phyloP scores from a whole-genome alignment of 1,284 basidiomycete genomes.

The Ceratobasidium sp. region DNA sequence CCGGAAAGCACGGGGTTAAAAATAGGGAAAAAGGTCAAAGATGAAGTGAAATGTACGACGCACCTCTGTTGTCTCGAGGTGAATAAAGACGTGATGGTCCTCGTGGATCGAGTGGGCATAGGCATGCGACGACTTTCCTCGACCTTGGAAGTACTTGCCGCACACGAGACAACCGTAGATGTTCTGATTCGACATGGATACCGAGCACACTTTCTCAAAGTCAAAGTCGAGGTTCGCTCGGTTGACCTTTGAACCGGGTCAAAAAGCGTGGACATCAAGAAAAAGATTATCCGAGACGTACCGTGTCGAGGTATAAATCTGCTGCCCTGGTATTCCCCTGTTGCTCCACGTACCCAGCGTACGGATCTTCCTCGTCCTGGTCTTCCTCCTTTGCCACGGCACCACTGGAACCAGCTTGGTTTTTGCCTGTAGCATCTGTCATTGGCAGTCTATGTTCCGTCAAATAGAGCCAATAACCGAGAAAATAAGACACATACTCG shows the following conservation, averaged over 20 bases:
- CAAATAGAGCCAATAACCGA: neutral
- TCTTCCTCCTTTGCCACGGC: conserved; percentile 64
- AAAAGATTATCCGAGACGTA: conserved; percentile 57
- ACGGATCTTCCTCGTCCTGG: conserved; percentile 58
- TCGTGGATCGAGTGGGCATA: conserved; percentile 98
- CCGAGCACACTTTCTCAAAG: conserved; percentile 98
- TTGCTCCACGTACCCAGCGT: conserved; percentile 37
- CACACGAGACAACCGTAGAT: conserved; percentile 98
- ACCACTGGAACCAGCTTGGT: conserved; percentile 56
- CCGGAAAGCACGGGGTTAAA: conserved; percentile 48
- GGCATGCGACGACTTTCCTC: conserved; percentile 92
- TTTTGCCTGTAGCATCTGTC: conserved; percentile 47
- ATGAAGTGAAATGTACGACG: conserved; percentile 47
- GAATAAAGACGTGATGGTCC: conserved; percentile 98
- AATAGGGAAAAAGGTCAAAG: neutral
- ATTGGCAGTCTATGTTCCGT: conserved; percentile 22
- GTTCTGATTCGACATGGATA: conserved; percentile 96
- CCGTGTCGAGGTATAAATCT: conserved; percentile 97
- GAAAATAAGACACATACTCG: conserved; percentile 11
- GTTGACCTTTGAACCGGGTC: conserved; percentile 72
- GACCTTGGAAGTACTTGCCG: conserved; percentile 98
- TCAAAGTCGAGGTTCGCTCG: conserved; percentile 94
- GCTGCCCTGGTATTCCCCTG: conserved; percentile 61
- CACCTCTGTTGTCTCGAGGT: conserved; percentile 91
- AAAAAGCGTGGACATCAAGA: conserved; percentile 41